Percentiles rank a stretch among this genome's conserved stretches.
Evolutionary conservation across 2,329 filamentous ascomycete genomes (phyloP).

Genomic region (Plenodomus lindquistii): DNA sequence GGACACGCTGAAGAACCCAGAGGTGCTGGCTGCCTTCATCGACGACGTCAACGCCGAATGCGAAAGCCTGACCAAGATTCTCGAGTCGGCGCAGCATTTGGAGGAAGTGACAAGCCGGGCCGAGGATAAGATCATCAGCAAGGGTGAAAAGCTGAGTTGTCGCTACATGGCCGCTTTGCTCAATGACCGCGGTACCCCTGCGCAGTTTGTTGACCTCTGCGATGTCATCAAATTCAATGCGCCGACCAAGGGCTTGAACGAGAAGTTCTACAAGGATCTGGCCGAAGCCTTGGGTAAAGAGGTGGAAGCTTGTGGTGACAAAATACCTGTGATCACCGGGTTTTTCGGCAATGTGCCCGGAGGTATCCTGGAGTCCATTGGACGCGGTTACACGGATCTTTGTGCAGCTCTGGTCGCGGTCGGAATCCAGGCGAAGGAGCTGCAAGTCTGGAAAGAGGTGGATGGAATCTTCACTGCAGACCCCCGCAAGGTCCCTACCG

Average conservation of each 20-base stretch:
- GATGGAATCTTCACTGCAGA: conserved; percentile 92
- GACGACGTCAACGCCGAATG: conserved; percentile 77
- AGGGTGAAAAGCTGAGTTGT: conserved; percentile 95
- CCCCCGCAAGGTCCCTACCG: conserved; percentile 87
- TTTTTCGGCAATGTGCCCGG: conserved; percentile 95
- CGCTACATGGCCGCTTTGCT: conserved; percentile 85
- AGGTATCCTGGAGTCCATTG: conserved; percentile 87
- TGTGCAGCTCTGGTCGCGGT: conserved; percentile 92
- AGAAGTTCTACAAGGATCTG: conserved; percentile 52
- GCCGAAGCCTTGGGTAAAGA: conserved; percentile 47
- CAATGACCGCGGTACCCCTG: conserved; percentile 77
- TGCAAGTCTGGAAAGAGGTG: conserved; percentile 99
- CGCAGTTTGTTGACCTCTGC: conserved; percentile 87
- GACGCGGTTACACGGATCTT: conserved; percentile 93
- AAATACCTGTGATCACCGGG: conserved; percentile 67
- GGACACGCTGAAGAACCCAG: conserved; percentile 45
- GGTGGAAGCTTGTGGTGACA: conserved; percentile 49
- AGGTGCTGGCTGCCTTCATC: conserved; percentile 59
- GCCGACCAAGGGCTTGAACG: conserved; percentile 46
- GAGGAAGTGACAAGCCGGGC: conserved; percentile 56
- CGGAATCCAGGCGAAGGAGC: conserved; percentile 80
- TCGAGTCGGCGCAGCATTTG: conserved; percentile 64
- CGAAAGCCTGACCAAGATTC: conserved; percentile 74
- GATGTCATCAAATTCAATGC: conserved; percentile 72
- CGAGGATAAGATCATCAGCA: conserved; percentile 79